Evolutionary conservation across 257 asterid genomes (phyloP).

Genomic region (Salvia splendens): DNA sequence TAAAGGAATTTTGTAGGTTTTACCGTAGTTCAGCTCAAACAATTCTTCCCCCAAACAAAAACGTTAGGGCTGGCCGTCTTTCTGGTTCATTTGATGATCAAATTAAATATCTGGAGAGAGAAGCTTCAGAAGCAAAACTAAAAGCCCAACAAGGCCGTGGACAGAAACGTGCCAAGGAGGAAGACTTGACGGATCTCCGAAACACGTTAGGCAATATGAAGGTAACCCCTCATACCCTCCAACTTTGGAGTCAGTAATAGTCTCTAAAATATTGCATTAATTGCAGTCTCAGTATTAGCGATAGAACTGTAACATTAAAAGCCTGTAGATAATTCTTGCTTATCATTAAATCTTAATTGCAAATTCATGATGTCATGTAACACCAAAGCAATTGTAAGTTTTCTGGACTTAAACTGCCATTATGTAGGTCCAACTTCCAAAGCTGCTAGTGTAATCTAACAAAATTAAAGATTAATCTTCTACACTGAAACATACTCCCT

Average conservation of each 20-base stretch:
- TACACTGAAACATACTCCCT: not conserved
- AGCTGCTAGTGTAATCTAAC: slow-evolving; percentile 5
- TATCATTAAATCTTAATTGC: not conserved
- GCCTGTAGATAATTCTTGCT: slow-evolving; percentile 5
- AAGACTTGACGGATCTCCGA: slow-evolving; percentile 52
- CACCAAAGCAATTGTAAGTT: slow-evolving; percentile 4
- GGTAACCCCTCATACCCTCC: not conserved
- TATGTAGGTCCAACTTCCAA: not conserved
- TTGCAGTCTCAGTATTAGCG: not conserved
- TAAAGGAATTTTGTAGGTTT: slow-evolving; percentile 57
- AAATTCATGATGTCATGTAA: slow-evolving; percentile 12
- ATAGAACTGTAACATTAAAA: not conserved
- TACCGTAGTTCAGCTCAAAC: slow-evolving; percentile 84
- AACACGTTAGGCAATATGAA: slow-evolving; percentile 37
- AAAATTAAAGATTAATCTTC: not conserved
- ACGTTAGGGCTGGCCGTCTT: slow-evolving; percentile 68
- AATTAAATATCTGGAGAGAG: slow-evolving; percentile 58
- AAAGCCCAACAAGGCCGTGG: slow-evolving; percentile 49
- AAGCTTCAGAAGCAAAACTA: slow-evolving; percentile 50
- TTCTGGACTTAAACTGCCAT: slow-evolving; percentile 16
- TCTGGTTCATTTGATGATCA: slow-evolving; percentile 80
- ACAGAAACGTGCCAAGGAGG: slow-evolving; percentile 61
- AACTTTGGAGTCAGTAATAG: not conserved
- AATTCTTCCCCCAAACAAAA: slow-evolving; percentile 75
- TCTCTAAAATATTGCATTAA: not conserved